Base-by-base conservation (phyloP, 2,329 filamentous ascomycete genomes). In the Penicillium sp. region DNA sequence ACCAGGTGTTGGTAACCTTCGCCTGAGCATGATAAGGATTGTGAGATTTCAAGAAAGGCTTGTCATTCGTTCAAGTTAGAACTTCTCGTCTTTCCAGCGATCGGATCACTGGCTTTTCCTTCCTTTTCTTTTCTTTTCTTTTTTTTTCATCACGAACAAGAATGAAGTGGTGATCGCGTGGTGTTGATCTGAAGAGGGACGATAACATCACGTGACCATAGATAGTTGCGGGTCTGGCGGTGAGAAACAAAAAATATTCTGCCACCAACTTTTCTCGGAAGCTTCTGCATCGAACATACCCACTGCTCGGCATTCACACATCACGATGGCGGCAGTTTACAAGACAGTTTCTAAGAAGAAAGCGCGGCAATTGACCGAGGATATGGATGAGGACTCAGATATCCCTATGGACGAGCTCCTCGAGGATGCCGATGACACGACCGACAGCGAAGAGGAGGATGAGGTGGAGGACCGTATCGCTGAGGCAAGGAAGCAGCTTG, bases 321-420 rank as follows among this genome's bases (percentile, higher is more conserved):
- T 62, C 71, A 76, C 66, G 63, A 90, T 91, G 89, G 88, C 88
- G 52, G 82, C 89, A 43, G 88, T 91, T 28, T 91, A 91, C 79
- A 91, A 91, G 74, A 87, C 88, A 15, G 79, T 92, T 54, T 88
- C 87, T 5, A 90, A 89, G 76, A 77, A 79, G 67, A 65, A 73
- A 54, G 76, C 79, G 57, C 79, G 77, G 56, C 77, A 71, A 48
- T 69, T 78, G 61, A 76, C 79, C 53, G 84, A 84, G 67, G 78
- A 81, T 55, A 72, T 78, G 53, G 82, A 86, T 49, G 79, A 73
- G 54, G 68, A 75, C 11, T 62, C 60, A 57, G 67, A 76, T 74
- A 35, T 78, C 76, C 66, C 71, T 37, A 75, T 76, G 71, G 70
- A 73, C 38, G 74, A 76, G 47, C 59, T 76, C 49, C 66, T 75